Conservation (phyloP, 2,329 filamentous ascomycete species). For the Raffaelea albimanens region DNA sequence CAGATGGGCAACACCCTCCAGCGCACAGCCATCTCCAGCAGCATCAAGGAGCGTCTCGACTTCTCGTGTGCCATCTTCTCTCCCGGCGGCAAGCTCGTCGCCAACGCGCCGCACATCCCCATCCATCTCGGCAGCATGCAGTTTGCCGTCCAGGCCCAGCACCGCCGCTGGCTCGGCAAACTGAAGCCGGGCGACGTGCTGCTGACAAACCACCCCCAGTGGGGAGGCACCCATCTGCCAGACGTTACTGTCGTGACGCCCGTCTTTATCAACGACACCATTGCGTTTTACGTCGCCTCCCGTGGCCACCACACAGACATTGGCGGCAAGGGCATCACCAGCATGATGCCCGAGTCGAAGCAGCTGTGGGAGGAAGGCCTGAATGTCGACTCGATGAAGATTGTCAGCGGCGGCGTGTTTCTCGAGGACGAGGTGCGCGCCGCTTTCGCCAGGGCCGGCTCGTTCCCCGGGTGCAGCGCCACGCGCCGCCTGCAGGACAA, state of each 20-base stretch:
- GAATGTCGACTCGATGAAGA: constrained; percentile 54
- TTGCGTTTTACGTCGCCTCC: constrained; percentile 71
- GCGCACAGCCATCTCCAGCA: constrained; percentile 72
- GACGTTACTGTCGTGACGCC: constrained; percentile 76
- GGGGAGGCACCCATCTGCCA: constrained; percentile 72
- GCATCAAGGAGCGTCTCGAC: constrained; percentile 74
- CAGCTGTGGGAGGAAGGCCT: constrained; percentile 56
- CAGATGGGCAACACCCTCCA: constrained; percentile 75
- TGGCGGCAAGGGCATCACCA: constrained; percentile 69
- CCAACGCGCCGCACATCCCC: constrained; percentile 70
- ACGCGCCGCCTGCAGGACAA: constrained; percentile 74
- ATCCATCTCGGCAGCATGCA: constrained; percentile 78
- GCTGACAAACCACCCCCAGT: constrained; percentile 76
- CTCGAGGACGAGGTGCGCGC: constrained; percentile 67
- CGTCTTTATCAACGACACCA: constrained; percentile 51
- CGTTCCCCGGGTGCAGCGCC: constrained; percentile 66
- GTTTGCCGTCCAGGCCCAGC: constrained; percentile 68
- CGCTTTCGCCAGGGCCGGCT: constrained; percentile 62
- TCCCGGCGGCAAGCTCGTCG: constrained; percentile 62
- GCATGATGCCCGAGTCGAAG: constrained; percentile 67
- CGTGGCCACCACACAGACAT: constrained; percentile 77
- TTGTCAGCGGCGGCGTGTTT: constrained; percentile 70
- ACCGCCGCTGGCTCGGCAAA: constrained; percentile 69
- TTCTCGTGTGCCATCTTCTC: constrained; percentile 79
- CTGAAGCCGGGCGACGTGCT: constrained; percentile 72